Percentiles rank a stretch among this genome's conserved stretches.
Evolutionary conservation across 2,329 filamentous ascomycete species (phyloP).

Genomic region (Fusarium nodosum): DNA sequence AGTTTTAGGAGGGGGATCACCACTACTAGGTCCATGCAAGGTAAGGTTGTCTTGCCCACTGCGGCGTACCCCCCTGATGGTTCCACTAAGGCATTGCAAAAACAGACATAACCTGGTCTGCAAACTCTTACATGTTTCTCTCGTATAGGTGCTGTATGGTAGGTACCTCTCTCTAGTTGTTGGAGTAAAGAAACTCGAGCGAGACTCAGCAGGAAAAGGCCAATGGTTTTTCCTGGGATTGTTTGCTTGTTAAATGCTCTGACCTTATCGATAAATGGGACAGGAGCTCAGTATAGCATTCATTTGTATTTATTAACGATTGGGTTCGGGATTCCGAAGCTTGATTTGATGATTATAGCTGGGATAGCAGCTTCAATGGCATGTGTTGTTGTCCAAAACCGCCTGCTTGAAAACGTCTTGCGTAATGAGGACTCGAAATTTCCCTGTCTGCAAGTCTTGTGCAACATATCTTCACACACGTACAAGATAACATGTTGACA

Average conservation of each 20-base stretch:
- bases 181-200: constrained; percentile 6
- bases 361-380: neutral
- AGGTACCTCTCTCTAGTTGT: neutral
- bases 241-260: neutral
- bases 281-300: neutral
- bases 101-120: constrained; percentile 1
- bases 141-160: neutral
- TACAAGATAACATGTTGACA: neutral
- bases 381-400: neutral
- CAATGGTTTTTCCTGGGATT: neutral
- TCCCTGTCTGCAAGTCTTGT: neutral
- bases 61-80: constrained; percentile 18
- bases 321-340: neutral
- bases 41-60: constrained; percentile 13
- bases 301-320: neutral
- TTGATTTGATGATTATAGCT: neutral
- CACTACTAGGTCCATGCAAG: neutral
- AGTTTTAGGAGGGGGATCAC: constrained; percentile 25
- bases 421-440: neutral
- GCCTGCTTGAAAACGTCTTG: neutral
- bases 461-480: neutral
- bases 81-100: constrained; percentile 4
- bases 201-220: neutral
- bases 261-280: neutral
- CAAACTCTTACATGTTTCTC: constrained; percentile 22